A percentile compares a stretch with the other conserved stretches of the same genome.
phyloP scores from a whole-genome alignment of 1,139 yeast genomes.

The Candida mesenterica region DNA sequence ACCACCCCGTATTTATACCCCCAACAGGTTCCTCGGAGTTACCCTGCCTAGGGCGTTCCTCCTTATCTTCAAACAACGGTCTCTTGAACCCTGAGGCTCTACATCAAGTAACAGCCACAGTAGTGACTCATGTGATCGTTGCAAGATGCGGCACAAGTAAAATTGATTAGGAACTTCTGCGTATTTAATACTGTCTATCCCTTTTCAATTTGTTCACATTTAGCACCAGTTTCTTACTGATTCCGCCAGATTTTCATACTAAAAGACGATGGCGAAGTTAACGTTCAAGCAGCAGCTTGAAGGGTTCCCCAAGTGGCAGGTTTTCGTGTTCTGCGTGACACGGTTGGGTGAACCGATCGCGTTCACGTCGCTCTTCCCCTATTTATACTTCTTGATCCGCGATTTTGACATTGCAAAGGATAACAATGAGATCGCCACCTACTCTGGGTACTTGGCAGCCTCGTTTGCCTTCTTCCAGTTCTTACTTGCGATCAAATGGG shows the following conservation, averaged over 20 bases:
- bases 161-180: no score
- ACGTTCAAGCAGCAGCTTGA: slow-evolving; percentile 7
- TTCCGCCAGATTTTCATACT: not conserved
- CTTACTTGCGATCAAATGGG: slow-evolving; percentile 59
- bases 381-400: slow-evolving; percentile 61
- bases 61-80: no score
- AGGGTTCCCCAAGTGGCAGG: slow-evolving; percentile 54
- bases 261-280: slow-evolving; percentile 4
- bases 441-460: slow-evolving; percentile 59
- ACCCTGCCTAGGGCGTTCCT: no score
- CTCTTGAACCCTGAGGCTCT: no score
- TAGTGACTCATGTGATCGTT: no score
- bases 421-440: slow-evolving; percentile 52
- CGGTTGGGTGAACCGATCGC: slow-evolving; percentile 63
- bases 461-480: slow-evolving; percentile 56
- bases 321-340: slow-evolving; percentile 43
- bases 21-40: no score
- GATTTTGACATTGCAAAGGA: slow-evolving; percentile 52
- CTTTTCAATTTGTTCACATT: no score
- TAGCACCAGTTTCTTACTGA: no score
- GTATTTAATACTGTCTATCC: not conserved
- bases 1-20: no score
- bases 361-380: slow-evolving; percentile 63
- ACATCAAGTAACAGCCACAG: no score
- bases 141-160: no score